Conservation (phyloP, 192 early-diverging fungal genomes). For the Coemansia sp. region DNA sequence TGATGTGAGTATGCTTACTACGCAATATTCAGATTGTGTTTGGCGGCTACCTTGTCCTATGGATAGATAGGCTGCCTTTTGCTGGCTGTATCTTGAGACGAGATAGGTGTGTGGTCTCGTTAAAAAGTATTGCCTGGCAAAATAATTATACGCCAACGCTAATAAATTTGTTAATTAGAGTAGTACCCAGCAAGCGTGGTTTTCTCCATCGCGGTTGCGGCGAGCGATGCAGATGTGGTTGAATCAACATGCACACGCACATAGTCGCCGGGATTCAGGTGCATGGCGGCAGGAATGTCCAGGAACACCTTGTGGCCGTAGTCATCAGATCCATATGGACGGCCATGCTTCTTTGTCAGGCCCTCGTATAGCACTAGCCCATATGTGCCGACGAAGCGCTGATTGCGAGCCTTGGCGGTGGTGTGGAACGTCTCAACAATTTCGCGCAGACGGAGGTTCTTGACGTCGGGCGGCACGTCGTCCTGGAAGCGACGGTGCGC, state of each 20-base stretch:
- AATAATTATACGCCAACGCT: too few species aligned
- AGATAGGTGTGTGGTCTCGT: too few species aligned
- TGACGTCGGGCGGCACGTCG: slow-evolving; percentile 65
- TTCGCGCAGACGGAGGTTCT: slow-evolving; percentile 61
- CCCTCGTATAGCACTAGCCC: slow-evolving; percentile 62
- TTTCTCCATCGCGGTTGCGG: slow-evolving; percentile 24
- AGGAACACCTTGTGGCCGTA: slow-evolving; percentile 69
- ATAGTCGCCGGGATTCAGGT: slow-evolving; percentile 37
- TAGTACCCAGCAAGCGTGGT: slow-evolving; percentile 39
- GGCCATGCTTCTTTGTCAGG: slow-evolving; percentile 38
- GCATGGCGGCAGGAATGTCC: slow-evolving; percentile 15
- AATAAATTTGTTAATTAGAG: too few species aligned
- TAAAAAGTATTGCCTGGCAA: too few species aligned
- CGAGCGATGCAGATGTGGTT: slow-evolving; percentile 46
- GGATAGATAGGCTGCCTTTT: too few species aligned
- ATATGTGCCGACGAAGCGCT: slow-evolving; percentile 51
- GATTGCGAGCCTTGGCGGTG: slow-evolving; percentile 56
- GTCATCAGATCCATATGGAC: slow-evolving; percentile 63
- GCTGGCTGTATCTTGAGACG: too few species aligned
- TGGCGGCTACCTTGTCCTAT: too few species aligned
- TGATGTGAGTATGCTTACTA: too few species aligned
- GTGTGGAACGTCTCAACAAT: slow-evolving; percentile 67
- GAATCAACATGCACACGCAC: slow-evolving; percentile 35
- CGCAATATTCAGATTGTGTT: too few species aligned
- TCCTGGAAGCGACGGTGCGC: slow-evolving; percentile 67